Evolutionary conservation across 805 yeast genomes (phyloP).

Genomic region (Ogataea saltuana): DNA sequence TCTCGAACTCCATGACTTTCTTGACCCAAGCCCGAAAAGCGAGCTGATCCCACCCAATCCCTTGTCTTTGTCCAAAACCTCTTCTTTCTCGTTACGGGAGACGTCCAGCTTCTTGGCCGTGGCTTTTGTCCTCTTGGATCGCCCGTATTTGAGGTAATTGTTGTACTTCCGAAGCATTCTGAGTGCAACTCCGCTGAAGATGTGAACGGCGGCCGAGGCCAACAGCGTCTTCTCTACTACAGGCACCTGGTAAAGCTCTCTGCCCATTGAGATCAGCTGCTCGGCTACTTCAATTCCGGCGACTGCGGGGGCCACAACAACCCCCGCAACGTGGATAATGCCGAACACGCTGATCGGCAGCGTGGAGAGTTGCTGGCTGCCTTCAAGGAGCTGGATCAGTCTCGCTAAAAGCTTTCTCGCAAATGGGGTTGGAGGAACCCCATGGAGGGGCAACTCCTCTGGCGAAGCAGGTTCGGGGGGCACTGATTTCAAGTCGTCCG

Average conservation of each 20-base stretch:
- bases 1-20: constrained; percentile 45
- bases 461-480: constrained; percentile 26
- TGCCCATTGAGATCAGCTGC: constrained; percentile 57
- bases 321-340: constrained; percentile 57
- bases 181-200: constrained; percentile 51
- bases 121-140: constrained; percentile 10
- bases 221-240: constrained; percentile 50
- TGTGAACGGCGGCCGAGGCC: constrained; percentile 50
- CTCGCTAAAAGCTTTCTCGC: constrained; percentile 10
- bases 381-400: constrained; percentile 22
- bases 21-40: constrained; percentile 55
- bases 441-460: constrained; percentile 17
- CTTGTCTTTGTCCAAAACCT: constrained; percentile 40
- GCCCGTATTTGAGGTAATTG: constrained; percentile 31
- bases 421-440: constrained; percentile 21
- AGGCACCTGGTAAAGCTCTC: constrained; percentile 61
- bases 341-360: constrained; percentile 57
- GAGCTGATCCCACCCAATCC: constrained; percentile 66
- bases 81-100: constrained; percentile 21
- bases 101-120: constrained; percentile 2
- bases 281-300: constrained; percentile 46
- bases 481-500: constrained; percentile 12
- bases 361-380: constrained; percentile 60
- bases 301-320: constrained; percentile 52
- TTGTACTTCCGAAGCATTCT: constrained; percentile 41